Conservation (phyloP, 345 rosid genomes). For the Hypericum perforatum region DNA sequence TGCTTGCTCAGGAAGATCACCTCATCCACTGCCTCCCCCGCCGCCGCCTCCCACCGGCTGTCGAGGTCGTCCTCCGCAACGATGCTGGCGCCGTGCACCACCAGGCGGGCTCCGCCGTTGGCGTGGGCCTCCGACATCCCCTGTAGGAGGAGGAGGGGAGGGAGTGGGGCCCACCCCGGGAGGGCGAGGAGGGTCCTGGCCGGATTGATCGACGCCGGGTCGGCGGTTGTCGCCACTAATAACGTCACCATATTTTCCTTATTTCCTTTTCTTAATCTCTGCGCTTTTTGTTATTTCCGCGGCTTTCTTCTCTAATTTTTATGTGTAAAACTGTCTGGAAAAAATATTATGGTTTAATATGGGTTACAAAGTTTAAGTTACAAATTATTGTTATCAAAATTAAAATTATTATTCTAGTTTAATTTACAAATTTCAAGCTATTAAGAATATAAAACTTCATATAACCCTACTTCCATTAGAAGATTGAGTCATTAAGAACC, state of each 20-base stretch:
- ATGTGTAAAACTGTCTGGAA: no score
- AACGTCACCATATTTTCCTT: constrained; percentile 51
- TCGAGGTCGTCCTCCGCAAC: constrained; percentile 76
- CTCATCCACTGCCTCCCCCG: constrained; percentile 68
- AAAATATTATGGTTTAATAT: no score
- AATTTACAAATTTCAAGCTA: no score
- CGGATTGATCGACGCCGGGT: constrained; percentile 90
- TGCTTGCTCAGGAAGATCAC: constrained; percentile 86
- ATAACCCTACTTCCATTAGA: no score
- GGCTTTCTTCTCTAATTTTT: no score
- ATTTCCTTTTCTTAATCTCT: not conserved
- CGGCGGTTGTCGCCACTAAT: constrained; percentile 63
- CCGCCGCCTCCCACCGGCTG: constrained; percentile 73
- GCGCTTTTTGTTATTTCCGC: not conserved
- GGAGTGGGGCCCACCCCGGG: constrained; percentile 57
- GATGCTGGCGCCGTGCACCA: constrained; percentile 54
- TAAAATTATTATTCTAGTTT: no score
- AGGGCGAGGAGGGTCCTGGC: constrained; percentile 59
- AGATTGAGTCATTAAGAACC: no score
- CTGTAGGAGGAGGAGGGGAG: constrained; percentile 41
- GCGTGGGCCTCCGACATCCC: constrained; percentile 46
- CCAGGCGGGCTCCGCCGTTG: constrained; percentile 47
- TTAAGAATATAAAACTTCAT: no score
- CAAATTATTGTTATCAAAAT: no score
- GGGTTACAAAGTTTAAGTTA: no score